phyloP scores from a whole-genome alignment of 2,329 filamentous ascomycete species.

The Exophiala spinifera region DNA sequence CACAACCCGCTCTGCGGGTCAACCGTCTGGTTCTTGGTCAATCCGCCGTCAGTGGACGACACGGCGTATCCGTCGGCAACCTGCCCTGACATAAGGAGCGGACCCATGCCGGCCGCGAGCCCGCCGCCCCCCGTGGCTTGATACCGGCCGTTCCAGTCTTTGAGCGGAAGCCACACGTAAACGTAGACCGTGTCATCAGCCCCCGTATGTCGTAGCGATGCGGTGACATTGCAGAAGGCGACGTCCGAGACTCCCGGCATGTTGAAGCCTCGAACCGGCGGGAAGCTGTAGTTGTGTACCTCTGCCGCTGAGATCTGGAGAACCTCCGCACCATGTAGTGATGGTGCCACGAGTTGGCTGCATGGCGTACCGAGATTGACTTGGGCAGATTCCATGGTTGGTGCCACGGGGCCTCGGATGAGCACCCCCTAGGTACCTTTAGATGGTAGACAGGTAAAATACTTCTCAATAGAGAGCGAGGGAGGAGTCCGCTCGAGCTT shows the following conservation, averaged over 20 bases:
- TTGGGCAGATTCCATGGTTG: background rate
- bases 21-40: conserved; percentile 11
- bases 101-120: conserved; percentile 12
- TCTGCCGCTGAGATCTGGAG: conserved; percentile 5
- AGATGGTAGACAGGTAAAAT: too few relatives aligned
- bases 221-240: conserved; percentile 30
- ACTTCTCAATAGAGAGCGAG: too few relatives aligned
- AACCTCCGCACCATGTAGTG: conserved; percentile 7
- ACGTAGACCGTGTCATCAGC: conserved; percentile 37
- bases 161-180: conserved; percentile 29
- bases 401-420: background rate
- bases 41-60: conserved; percentile 26
- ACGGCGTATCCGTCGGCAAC: conserved; percentile 22
- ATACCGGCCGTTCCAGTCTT: conserved; percentile 41
- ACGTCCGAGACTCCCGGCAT: background rate
- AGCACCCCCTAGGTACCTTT: background rate
- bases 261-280: background rate
- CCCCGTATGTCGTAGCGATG: conserved; percentile 43
- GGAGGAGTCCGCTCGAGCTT: too few relatives aligned
- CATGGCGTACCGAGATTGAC: conserved; percentile 7
- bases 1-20: conserved; percentile 13
- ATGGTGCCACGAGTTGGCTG: conserved; percentile 4
- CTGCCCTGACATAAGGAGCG: conserved; percentile 15
- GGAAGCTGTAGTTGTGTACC: conserved; percentile 7
- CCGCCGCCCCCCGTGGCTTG: conserved; percentile 42